These are phyloP conservation scores for Globisporangium orthogonon DNA, from an alignment of 352 stramenopile species.

Conservation along the genomic window DNA sequence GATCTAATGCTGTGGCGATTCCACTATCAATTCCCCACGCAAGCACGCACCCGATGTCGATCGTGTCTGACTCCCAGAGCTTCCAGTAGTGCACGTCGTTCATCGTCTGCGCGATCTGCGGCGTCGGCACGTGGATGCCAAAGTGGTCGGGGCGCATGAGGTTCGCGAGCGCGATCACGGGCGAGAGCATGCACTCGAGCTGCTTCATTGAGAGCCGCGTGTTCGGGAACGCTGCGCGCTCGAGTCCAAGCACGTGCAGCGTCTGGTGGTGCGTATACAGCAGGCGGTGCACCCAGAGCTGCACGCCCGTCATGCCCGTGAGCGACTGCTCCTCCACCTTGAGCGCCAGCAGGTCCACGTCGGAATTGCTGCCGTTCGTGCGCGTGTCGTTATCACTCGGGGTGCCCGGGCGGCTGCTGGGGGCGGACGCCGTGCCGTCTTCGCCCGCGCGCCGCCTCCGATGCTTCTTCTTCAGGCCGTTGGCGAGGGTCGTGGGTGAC, in stretches of 20 bases:
- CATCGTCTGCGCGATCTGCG: slow-evolving; percentile 62
- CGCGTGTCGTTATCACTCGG: slow-evolving; percentile 2
- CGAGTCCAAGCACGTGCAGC: slow-evolving; percentile 36
- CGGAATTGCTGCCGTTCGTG: slow-evolving; percentile 5
- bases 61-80: slow-evolving; percentile 77
- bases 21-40: neutral
- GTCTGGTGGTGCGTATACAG: slow-evolving; percentile 61
- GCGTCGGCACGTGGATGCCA: slow-evolving; percentile 61
- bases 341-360: slow-evolving; percentile 21
- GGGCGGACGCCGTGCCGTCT: slow-evolving; percentile 1
- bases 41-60: slow-evolving; percentile 57
- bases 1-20: no score
- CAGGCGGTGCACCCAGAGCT: slow-evolving; percentile 67
- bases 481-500: slow-evolving; percentile 3
- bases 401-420: slow-evolving; percentile 8
- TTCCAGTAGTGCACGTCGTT: slow-evolving; percentile 84
- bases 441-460: slow-evolving; percentile 6
- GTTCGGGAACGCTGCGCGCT: slow-evolving; percentile 53
- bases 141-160: slow-evolving; percentile 58
- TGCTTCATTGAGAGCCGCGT: slow-evolving; percentile 69
- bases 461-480: slow-evolving; percentile 1
- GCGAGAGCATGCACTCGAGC: slow-evolving; percentile 53
- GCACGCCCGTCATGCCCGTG: slow-evolving; percentile 47
- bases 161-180: slow-evolving; percentile 50
- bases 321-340: slow-evolving; percentile 40